These are phyloP conservation scores for Magnusiomyces ingens DNA, from an alignment of 1,139 yeast genomes.

Conservation along the genomic window DNA sequence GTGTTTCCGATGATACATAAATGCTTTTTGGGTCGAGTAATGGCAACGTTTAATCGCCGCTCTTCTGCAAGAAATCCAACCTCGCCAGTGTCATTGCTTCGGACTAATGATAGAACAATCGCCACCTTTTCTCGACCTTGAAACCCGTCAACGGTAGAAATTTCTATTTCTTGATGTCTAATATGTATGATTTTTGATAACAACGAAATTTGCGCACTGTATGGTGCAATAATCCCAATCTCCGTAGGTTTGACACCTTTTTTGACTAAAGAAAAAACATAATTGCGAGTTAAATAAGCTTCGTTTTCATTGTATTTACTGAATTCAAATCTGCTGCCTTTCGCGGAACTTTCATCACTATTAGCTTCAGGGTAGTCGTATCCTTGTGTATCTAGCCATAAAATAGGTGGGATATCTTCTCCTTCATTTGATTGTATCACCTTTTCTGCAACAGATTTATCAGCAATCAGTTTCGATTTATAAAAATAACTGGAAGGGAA, in stretches of 20 bases:
- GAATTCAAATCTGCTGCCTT: constrained; percentile 24
- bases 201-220: constrained; percentile 73
- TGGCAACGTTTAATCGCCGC: constrained; percentile 72
- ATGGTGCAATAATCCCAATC: constrained; percentile 85
- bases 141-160: constrained; percentile 85
- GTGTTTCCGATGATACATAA: constrained; percentile 81
- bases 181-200: constrained; percentile 40
- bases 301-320: constrained; percentile 69
- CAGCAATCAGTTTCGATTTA: constrained; percentile 56
- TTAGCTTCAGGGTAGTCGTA: constrained; percentile 58
- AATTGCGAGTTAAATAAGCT: constrained; percentile 50
- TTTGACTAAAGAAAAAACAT: constrained; percentile 50
- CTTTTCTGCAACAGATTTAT: constrained; percentile 47
- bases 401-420: constrained; percentile 41
- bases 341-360: constrained; percentile 26
- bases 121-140: constrained; percentile 91
- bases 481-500: constrained; percentile 71
- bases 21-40: constrained; percentile 84
- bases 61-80: constrained; percentile 73
- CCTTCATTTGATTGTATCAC: constrained; percentile 35
- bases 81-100: constrained; percentile 60
- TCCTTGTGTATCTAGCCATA: constrained; percentile 92
- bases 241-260: constrained; percentile 40
- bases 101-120: constrained; percentile 69
- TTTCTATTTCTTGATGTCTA: constrained; percentile 57